phyloP scores from a whole-genome alignment of 257 asterid genomes.

The Ligustrum vulgare region DNA sequence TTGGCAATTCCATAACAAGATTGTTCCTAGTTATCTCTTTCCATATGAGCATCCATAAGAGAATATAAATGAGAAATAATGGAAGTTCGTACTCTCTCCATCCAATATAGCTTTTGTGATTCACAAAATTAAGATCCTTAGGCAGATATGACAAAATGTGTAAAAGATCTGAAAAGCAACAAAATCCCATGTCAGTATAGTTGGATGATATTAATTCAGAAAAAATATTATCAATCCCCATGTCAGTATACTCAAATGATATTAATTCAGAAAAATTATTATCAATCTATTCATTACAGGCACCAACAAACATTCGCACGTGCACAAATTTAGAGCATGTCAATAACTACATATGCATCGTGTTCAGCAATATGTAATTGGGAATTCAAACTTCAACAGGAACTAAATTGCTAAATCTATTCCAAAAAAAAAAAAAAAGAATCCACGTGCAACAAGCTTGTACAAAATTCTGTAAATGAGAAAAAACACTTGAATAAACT shows the following conservation, averaged over 20 bases:
- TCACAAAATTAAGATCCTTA: slow-evolving; percentile 83
- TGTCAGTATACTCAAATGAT: slow-evolving; percentile 19
- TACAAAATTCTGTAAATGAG: not conserved
- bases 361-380: not conserved
- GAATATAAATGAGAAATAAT: slow-evolving; percentile 14
- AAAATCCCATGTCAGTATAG: slow-evolving; percentile 26
- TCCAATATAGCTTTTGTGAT: slow-evolving; percentile 89
- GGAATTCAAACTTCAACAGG: not conserved
- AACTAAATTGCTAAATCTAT: not conserved
- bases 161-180: slow-evolving; percentile 73
- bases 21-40: not conserved
- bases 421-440: not conserved
- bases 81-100: slow-evolving; percentile 82
- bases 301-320: not conserved
- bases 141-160: slow-evolving; percentile 89
- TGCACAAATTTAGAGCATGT: not conserved
- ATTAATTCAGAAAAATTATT: not conserved
- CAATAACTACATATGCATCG: not conserved
- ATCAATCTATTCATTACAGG: not conserved
- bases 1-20: not conserved
- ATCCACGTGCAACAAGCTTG: not conserved
- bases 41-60: not conserved
- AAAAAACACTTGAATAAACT: not conserved
- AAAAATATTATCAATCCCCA: not conserved
- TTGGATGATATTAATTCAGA: not conserved